Evolutionary conservation across 1,139 yeast species (phyloP).

Genomic region (Suhomyces ambrosiae): DNA sequence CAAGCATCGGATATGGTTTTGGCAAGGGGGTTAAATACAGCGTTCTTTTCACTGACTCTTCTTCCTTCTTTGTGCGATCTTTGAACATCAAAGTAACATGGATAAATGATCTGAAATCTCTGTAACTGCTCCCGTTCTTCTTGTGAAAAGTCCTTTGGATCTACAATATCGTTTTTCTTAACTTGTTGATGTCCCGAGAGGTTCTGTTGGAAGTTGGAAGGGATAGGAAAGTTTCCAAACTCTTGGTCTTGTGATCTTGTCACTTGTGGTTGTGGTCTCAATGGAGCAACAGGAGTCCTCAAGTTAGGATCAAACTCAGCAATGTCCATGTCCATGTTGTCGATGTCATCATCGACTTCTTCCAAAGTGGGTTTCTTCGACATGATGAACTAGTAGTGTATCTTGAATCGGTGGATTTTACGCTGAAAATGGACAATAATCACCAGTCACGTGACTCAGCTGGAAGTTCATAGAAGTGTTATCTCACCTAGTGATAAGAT

Average conservation of each 20-base stretch:
- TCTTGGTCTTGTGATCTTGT: slow-evolving; percentile 61
- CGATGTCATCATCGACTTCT: slow-evolving; percentile 86
- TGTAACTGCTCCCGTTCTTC: slow-evolving; percentile 64
- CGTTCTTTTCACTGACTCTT: slow-evolving; percentile 63
- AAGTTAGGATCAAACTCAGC: slow-evolving; percentile 84
- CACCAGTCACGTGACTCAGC: slow-evolving; percentile 6
- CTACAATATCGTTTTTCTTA: slow-evolving; percentile 32
- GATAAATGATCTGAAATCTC: slow-evolving; percentile 75
- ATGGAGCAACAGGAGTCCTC: slow-evolving; percentile 70
- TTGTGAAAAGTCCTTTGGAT: slow-evolving; percentile 41
- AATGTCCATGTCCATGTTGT: slow-evolving; percentile 88
- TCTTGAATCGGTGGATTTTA: background rate
- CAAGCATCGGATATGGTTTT: slow-evolving; percentile 74
- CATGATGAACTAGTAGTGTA: slow-evolving; percentile 23
- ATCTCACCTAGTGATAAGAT: too few species aligned
- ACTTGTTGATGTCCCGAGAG: slow-evolving; percentile 10
- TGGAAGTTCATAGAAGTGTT: too few species aligned
- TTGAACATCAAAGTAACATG: slow-evolving; percentile 85
- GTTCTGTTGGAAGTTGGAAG: slow-evolving; percentile 23
- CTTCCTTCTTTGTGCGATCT: slow-evolving; percentile 83
- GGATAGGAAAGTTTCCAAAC: slow-evolving; percentile 18
- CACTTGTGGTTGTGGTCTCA: slow-evolving; percentile 57
- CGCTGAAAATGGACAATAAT: slow-evolving; percentile 2
- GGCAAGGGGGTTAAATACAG: slow-evolving; percentile 88
- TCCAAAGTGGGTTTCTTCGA: slow-evolving; percentile 73